phyloP scores from a whole-genome alignment of 345 rosid species.

The Pseudoturritis turrita region DNA sequence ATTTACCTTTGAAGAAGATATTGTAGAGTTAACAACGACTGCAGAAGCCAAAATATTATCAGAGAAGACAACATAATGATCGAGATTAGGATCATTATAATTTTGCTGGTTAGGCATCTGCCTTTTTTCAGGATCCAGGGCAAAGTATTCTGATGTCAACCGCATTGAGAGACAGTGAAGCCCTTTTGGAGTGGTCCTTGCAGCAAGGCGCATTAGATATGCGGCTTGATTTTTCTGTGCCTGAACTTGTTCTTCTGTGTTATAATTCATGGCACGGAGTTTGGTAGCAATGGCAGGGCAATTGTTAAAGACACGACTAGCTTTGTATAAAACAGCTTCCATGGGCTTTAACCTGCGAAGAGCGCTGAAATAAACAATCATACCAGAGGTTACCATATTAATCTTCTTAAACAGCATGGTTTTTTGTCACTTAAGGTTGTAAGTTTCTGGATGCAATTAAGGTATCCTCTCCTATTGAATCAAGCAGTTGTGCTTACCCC shows the following conservation, averaged over 20 bases:
- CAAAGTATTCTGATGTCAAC: constrained; percentile 71
- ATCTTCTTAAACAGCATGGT: background rate
- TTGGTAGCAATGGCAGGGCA: constrained; percentile 63
- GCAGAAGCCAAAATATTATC: constrained; percentile 87
- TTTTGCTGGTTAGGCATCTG: constrained; percentile 59
- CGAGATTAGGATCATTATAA: constrained; percentile 44
- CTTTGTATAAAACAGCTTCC: constrained; percentile 56
- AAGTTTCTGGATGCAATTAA: background rate
- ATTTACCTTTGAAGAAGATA: constrained; percentile 63
- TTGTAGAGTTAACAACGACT: constrained; percentile 80
- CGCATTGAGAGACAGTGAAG: constrained; percentile 90
- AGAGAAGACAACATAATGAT: constrained; percentile 80
- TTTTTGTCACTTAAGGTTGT: background rate
- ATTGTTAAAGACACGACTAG: constrained; percentile 51
- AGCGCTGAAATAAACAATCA: constrained; percentile 47
- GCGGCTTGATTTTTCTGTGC: constrained; percentile 61
- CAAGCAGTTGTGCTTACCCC: constrained; percentile 42
- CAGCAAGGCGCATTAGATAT: constrained; percentile 79
- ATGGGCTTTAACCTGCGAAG: constrained; percentile 58
- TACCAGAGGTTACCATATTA: constrained; percentile 10
- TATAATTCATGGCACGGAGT: constrained; percentile 70
- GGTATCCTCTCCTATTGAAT: constrained; percentile 5
- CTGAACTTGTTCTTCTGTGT: constrained; percentile 70
- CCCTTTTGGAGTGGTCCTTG: constrained; percentile 87
- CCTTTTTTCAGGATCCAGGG: constrained; percentile 61